phyloP scores from a whole-genome alignment of 257 asterid genomes.

The Solanum chiquidenum region DNA sequence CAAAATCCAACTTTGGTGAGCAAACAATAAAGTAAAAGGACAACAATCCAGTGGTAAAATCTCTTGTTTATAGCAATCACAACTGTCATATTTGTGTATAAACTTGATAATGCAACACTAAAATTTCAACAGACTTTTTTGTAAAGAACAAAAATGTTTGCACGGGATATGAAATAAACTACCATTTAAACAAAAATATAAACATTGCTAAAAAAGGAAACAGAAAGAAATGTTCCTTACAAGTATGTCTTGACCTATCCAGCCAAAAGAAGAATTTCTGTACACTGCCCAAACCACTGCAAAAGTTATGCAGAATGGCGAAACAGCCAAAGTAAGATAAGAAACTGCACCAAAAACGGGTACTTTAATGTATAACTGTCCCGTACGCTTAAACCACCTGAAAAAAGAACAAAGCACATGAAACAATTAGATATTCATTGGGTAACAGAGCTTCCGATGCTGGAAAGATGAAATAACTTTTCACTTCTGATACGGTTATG shows the following conservation, averaged over 20 bases:
- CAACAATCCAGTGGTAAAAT: neutral
- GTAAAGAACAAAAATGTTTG: neutral
- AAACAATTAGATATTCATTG: neutral
- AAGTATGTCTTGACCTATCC: constrained; percentile 95
- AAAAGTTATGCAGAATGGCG: constrained; percentile 80
- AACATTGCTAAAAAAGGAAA: neutral
- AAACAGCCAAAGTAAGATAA: constrained; percentile 66
- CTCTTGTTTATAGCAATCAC: neutral
- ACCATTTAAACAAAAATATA: neutral
- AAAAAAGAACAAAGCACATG: neutral
- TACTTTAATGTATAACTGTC: constrained; percentile 31
- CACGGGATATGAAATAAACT: neutral
- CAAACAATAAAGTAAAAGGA: neutral
- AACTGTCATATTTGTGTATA: neutral
- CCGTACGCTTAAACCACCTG: constrained; percentile 42
- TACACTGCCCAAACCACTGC: constrained; percentile 79
- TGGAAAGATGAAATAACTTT: neutral
- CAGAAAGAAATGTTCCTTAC: constrained; percentile 17
- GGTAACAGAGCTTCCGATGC: neutral
- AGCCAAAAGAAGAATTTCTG: constrained; percentile 55
- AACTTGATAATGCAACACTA: neutral
- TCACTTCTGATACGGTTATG: neutral
- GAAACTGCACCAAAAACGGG: constrained; percentile 52
- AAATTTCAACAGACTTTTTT: neutral
- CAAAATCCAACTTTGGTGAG: neutral